These are phyloP conservation scores for Plasmodium knowlesi DNA, from an alignment of 169 alveolate species.

Conservation along the genomic window DNA sequence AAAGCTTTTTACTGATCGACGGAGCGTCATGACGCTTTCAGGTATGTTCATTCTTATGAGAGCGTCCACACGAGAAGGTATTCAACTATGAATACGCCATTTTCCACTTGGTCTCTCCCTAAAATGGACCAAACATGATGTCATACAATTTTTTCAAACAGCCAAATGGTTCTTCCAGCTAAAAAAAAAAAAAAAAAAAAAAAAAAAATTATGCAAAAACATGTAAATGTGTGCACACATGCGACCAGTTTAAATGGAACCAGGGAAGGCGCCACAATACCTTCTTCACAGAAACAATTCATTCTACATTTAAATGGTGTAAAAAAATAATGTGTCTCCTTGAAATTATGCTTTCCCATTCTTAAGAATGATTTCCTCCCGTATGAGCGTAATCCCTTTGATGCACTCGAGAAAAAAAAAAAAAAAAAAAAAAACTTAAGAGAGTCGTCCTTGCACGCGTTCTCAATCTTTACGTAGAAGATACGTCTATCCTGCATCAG, in stretches of 20 bases:
- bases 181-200: conserved; percentile 10
- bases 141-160: background rate
- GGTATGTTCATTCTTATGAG: background rate
- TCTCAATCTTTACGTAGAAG: background rate
- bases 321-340: conserved; percentile 1
- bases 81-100: background rate
- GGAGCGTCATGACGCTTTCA: background rate
- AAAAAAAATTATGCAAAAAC: background rate
- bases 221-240: background rate
- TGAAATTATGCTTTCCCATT: background rate
- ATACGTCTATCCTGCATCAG: background rate
- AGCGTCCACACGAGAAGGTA: background rate
- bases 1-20: background rate
- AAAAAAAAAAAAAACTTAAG: conserved; percentile 4
- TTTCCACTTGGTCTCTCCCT: background rate
- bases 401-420: background rate
- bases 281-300: background rate
- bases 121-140: background rate
- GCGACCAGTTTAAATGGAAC: background rate
- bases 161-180: background rate
- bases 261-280: background rate
- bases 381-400: background rate
- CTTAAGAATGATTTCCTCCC: background rate
- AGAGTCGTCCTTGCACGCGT: background rate
- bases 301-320: background rate